These are phyloP conservation scores for Agrostemma githago DNA, from an alignment of 148 eudicot genomes.

Conservation along the genomic window DNA sequence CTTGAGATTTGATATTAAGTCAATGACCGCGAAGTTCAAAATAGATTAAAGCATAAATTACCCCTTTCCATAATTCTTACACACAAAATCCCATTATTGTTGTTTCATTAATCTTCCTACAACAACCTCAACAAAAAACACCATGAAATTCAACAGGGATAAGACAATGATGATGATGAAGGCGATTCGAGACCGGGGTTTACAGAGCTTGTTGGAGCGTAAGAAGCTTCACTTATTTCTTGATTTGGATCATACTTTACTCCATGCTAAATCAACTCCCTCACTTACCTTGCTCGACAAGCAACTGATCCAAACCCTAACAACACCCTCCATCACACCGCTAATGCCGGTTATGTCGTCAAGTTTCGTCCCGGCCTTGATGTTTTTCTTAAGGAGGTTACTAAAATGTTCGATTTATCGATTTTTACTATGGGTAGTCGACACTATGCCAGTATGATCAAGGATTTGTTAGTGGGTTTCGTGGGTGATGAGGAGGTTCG, in stretches of 20 bases:
- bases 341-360: background rate
- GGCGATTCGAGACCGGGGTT: background rate
- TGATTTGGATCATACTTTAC: constrained; percentile 12
- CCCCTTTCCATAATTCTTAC: too few species aligned
- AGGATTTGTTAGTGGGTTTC: background rate
- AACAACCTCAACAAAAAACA: too few species aligned
- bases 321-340: background rate
- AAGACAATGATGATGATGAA: background rate
- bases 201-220: background rate
- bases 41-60: too few species aligned
- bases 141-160: background rate
- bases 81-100: too few species aligned
- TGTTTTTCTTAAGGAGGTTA: constrained; percentile 13
- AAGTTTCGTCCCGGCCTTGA: constrained; percentile 22
- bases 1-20: too few species aligned
- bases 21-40: too few species aligned
- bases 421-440: constrained; percentile 21
- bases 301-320: background rate
- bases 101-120: too few species aligned
- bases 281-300: background rate
- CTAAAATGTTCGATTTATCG: constrained; percentile 24
- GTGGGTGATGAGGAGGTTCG: constrained; percentile 16
- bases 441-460: too few species aligned
- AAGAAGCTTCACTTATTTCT: constrained; percentile 17
- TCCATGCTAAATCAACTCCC: background rate